Conservation (phyloP, 2,329 filamentous ascomycete species). For the Lecanoromycetidae sp. region DNA sequence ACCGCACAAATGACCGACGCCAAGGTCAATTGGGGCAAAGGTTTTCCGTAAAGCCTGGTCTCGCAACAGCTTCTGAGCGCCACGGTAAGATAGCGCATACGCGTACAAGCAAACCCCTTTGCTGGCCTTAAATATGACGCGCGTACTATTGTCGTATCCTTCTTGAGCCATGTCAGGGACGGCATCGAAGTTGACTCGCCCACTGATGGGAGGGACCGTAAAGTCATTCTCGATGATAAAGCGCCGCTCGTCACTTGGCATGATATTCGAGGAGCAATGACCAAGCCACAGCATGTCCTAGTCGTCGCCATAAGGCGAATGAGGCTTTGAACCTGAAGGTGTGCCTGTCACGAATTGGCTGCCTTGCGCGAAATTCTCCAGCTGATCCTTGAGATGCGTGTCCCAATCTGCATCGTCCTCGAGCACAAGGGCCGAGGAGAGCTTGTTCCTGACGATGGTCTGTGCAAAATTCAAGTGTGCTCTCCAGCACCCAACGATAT, state of each 20-base stretch:
- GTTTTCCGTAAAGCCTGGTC: conserved; percentile 2
- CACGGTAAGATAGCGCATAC: conserved; percentile 30
- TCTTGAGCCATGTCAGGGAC: conserved; percentile 15
- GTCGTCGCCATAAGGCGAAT: conserved; percentile 23
- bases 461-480: no score
- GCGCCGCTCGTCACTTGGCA: conserved; percentile 7
- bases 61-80: conserved; percentile 27
- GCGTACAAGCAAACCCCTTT: conserved; percentile 26
- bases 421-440: conserved; percentile 31
- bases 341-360: conserved; percentile 19
- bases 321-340: conserved; percentile 16
- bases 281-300: conserved; percentile 24
- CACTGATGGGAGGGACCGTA: conserved; percentile 19
- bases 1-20: conserved; percentile 38
- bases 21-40: conserved; percentile 32
- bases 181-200: conserved; percentile 14
- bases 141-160: conserved; percentile 19
- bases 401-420: conserved; percentile 38
- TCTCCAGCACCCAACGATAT: no score
- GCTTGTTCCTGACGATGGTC: conserved; percentile 26
- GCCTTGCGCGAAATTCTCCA: conserved; percentile 24
- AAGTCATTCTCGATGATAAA: conserved; percentile 22
- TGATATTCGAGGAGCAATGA: conserved; percentile 17
- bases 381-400: conserved; percentile 26
- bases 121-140: conserved; percentile 22